Percentiles rank a stretch among this genome's conserved stretches.
Evolutionary conservation across 495 filamentous ascomycete species (phyloP).

Genomic region (Tuber magnatum): DNA sequence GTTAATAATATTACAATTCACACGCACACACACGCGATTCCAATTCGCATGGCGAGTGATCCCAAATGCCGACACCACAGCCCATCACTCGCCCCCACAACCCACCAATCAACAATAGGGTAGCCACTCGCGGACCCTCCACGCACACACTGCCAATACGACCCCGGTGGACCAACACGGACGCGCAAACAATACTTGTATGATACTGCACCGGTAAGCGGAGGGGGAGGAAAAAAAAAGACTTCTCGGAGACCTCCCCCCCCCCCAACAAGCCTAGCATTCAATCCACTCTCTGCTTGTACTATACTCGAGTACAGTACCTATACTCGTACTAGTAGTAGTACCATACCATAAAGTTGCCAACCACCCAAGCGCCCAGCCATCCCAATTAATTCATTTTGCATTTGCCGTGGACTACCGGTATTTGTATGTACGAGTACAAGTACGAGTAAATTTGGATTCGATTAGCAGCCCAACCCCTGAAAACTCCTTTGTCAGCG

Average conservation of each 20-base stretch:
- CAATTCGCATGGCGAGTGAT: neutral
- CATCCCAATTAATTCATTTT: neutral
- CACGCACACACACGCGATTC: neutral
- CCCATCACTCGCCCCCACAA: neutral
- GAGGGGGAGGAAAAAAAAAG: neutral
- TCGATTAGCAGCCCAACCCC: neutral
- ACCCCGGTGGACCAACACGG: neutral
- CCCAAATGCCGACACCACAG: neutral
- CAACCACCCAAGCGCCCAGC: neutral
- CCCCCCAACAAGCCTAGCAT: neutral
- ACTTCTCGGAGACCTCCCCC: neutral
- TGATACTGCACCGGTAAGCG: neutral
- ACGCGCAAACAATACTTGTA: neutral
- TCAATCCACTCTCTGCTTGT: neutral
- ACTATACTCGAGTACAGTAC: no score
- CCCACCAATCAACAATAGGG: neutral
- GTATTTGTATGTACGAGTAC: no score
- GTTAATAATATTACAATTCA: neutral
- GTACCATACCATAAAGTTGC: neutral
- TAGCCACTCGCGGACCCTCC: neutral
- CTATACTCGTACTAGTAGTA: neutral
- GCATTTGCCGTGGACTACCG: neutral
- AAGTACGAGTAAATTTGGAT: neutral
- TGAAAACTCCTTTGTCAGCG: neutral
- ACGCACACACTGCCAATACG: neutral